Evolutionary conservation across 2,329 filamentous ascomycete species (phyloP).

Genomic region (Hymenoscyphus infarciens): DNA sequence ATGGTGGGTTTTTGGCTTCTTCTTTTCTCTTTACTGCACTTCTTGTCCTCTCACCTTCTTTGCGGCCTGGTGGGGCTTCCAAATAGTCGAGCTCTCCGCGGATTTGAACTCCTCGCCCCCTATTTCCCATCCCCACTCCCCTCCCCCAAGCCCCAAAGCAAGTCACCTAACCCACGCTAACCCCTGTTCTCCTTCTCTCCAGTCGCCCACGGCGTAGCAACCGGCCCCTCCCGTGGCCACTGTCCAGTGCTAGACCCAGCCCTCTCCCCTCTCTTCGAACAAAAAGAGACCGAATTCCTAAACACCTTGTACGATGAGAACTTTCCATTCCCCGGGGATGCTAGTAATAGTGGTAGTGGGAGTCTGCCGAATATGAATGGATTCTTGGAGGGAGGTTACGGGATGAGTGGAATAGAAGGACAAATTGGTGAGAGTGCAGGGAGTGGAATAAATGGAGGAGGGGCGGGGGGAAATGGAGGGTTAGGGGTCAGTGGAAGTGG

Average conservation of each 20-base stretch:
- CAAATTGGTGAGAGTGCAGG: neutral
- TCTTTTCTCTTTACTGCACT: neutral
- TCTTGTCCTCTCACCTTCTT: neutral
- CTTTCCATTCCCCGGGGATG: conserved; percentile 9
- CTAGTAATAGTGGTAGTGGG: conserved; percentile 13
- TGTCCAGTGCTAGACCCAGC: conserved; percentile 27
- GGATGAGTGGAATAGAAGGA: neutral
- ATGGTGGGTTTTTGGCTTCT: neutral
- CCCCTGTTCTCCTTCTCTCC: neutral
- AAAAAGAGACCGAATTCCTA: neutral
- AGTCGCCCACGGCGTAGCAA: conserved; percentile 10
- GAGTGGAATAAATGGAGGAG: neutral
- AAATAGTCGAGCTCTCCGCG: neutral
- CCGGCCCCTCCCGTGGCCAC: conserved; percentile 18
- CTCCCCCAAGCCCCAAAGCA: neutral
- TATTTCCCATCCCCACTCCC: neutral
- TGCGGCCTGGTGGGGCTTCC: neutral
- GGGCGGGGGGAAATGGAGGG: neutral
- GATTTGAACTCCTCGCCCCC: too few relatives aligned
- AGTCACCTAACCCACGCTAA: neutral
- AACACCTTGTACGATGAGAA: neutral
- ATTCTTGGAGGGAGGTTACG: neutral
- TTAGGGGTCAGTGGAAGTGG: neutral
- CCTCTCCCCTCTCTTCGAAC: conserved; percentile 18
- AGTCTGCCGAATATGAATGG: conserved; percentile 7